A percentile compares a stretch with the other conserved stretches of the same genome.
Conservation (phyloP, 331 rosid genomes). For the Cucumis variabilis region DNA sequence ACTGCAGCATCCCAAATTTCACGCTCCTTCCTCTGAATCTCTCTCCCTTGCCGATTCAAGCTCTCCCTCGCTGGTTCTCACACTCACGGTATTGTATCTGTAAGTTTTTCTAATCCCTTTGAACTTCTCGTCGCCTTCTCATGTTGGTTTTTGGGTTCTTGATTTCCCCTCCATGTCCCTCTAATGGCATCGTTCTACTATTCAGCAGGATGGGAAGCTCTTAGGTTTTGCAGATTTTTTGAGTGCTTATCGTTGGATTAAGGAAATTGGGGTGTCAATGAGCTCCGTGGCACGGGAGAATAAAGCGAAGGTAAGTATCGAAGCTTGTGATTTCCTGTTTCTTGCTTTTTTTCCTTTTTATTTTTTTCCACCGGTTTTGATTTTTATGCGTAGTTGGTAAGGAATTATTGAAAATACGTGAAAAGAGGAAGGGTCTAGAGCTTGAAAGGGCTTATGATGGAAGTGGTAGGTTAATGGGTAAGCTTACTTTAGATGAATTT, state of each 20-base stretch:
- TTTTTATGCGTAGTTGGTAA: constrained; percentile 8
- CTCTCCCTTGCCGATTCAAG: neutral
- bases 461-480: neutral
- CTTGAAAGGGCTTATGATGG: neutral
- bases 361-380: neutral
- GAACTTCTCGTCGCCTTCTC: neutral
- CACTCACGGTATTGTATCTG: neutral
- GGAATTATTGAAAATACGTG: neutral
- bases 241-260: neutral
- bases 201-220: neutral
- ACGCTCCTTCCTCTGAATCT: neutral
- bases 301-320: neutral
- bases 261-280: neutral
- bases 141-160: neutral
- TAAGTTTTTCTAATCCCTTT: neutral
- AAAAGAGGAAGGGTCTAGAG: neutral
- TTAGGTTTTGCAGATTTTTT: neutral
- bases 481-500: constrained; percentile 7
- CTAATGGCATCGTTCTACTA: neutral
- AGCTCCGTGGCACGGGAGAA: neutral
- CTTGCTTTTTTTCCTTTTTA: neutral
- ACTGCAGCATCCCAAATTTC: neutral
- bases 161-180: neutral
- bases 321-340: neutral
- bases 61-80: neutral